Evolutionary conservation across 23 red algal species (phyloP).

Genomic region (Gracilariopsis chorda): DNA sequence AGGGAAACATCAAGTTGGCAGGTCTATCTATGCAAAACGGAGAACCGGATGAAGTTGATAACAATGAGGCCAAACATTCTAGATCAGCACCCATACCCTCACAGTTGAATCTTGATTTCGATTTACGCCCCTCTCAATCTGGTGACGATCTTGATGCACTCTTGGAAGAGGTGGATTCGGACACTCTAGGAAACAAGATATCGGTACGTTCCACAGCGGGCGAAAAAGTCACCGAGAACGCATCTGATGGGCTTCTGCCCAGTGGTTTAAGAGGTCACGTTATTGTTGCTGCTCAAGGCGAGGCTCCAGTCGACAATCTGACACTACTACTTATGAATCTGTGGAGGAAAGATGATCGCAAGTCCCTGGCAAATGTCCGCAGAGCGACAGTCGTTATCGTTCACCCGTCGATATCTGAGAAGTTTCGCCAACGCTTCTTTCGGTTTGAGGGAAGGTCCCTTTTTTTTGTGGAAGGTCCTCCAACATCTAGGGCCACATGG

Average conservation of each 20-base stretch:
- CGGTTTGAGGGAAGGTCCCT: constrained; percentile 1
- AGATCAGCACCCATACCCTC: not conserved
- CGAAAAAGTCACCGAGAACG: not conserved
- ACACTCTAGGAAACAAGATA: not conserved
- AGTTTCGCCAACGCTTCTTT: constrained; percentile 26
- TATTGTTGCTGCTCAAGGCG: constrained; percentile 46
- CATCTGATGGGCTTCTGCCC: not conserved
- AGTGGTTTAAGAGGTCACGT: constrained; percentile 28
- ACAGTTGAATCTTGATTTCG: too few species aligned
- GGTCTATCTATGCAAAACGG: not conserved
- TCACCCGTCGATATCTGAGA: constrained; percentile 23
- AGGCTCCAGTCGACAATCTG: constrained; percentile 18
- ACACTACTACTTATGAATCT: constrained; percentile 34
- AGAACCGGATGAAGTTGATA: not conserved
- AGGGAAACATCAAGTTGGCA: too few species aligned
- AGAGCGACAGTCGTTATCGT: constrained; percentile 27
- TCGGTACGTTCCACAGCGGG: too few species aligned
- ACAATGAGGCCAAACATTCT: not conserved
- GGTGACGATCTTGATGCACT: constrained; percentile 41
- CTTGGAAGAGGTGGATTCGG: not conserved
- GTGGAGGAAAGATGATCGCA: constrained; percentile 31
- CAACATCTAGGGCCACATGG: constrained; percentile 47
- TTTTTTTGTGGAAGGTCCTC: constrained; percentile 44
- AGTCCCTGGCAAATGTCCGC: not conserved
- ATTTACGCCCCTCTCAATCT: not conserved